A percentile compares a stretch with the other conserved stretches of the same genome.
Conservation (phyloP, 2,329 filamentous ascomycete species). For the Phaeoacremonium minimum region DNA sequence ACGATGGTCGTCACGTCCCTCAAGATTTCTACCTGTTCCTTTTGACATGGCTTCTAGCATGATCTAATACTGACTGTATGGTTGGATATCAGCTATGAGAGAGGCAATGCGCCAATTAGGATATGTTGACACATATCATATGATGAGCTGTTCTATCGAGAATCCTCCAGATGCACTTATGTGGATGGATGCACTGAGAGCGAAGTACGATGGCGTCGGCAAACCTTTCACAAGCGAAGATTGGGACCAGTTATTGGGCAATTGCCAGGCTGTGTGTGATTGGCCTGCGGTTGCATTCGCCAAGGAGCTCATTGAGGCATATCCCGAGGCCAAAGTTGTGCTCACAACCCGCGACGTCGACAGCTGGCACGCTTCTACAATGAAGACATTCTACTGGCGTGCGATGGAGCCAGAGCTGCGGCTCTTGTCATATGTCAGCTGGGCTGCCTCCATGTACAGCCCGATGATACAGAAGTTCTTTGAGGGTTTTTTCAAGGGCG, state of each 20-base stretch:
- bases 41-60: too few species aligned
- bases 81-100: slow-evolving; percentile 54
- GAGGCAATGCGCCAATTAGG: slow-evolving; percentile 63
- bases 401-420: slow-evolving; percentile 51
- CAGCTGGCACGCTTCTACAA: slow-evolving; percentile 56
- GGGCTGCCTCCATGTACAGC: slow-evolving; percentile 65
- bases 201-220: slow-evolving; percentile 39
- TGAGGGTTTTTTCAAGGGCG: slow-evolving; percentile 62
- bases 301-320: slow-evolving; percentile 65
- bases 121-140: slow-evolving; percentile 68
- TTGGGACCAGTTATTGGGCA: slow-evolving; percentile 65
- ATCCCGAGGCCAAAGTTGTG: slow-evolving; percentile 69
- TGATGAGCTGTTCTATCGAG: slow-evolving; percentile 67
- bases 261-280: slow-evolving; percentile 65
- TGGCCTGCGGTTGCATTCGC: slow-evolving; percentile 65
- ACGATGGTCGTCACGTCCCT: neutral
- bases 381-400: slow-evolving; percentile 66
- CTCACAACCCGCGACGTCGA: slow-evolving; percentile 63
- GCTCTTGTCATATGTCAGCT: slow-evolving; percentile 32
- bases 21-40: too few species aligned
- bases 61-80: too few species aligned
- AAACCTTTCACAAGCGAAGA: slow-evolving; percentile 47
- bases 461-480: slow-evolving; percentile 69
- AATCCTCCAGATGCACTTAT: slow-evolving; percentile 64
- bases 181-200: slow-evolving; percentile 64